phyloP scores from a whole-genome alignment of 352 stramenopile genomes.

The Phytophthora hybrid region DNA sequence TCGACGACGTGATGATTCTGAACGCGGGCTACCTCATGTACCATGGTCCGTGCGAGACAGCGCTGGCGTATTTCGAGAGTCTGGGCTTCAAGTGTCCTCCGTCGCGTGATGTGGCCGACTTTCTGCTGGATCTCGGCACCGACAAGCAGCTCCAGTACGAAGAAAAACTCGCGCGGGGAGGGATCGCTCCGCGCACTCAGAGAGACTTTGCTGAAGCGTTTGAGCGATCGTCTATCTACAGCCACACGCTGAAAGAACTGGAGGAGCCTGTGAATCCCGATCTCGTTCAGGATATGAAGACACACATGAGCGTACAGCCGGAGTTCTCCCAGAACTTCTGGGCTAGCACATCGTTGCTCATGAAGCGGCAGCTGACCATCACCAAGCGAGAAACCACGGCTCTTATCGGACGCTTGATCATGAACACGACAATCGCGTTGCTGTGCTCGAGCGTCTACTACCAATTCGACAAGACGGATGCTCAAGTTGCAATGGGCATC shows the following conservation, averaged over 20 bases:
- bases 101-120: conserved; percentile 91
- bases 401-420: conserved; percentile 34
- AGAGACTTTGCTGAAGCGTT: conserved; percentile 57
- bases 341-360: conserved; percentile 24
- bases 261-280: neutral
- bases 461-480: conserved; percentile 28
- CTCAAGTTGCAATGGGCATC: conserved; percentile 51
- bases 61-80: conserved; percentile 20
- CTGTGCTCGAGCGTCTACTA: conserved; percentile 43
- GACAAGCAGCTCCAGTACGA: conserved; percentile 45
- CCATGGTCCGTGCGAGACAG: conserved; percentile 27
- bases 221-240: conserved; percentile 33
- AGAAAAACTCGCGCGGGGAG: neutral
- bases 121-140: conserved; percentile 76
- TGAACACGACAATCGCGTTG: conserved; percentile 35
- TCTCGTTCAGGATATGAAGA: conserved; percentile 27
- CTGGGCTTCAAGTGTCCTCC: conserved; percentile 36
- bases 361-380: conserved; percentile 35
- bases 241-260: conserved; percentile 1
- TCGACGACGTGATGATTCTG: conserved; percentile 67
- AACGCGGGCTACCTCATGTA: conserved; percentile 87
- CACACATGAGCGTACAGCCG: conserved; percentile 7
- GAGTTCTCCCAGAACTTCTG: conserved; percentile 39
- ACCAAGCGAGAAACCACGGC: conserved; percentile 33
- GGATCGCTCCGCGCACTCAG: conserved; percentile 11